phyloP scores from a whole-genome alignment of 169 alveolate species.

The Plasmodium vinckei region DNA sequence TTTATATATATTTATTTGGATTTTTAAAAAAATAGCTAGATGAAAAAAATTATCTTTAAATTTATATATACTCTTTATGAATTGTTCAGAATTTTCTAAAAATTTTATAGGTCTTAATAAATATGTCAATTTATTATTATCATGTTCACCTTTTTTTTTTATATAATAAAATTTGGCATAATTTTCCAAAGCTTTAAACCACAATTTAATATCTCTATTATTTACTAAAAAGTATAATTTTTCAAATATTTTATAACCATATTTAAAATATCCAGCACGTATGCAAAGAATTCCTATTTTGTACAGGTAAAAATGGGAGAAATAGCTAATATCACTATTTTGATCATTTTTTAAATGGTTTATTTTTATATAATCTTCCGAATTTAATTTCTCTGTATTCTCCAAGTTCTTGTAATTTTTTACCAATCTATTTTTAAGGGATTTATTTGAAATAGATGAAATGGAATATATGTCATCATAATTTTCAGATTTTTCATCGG shows the following conservation, averaged over 20 bases:
- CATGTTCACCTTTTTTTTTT: constrained; percentile 19
- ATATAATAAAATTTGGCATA: constrained; percentile 42
- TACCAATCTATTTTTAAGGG: constrained; percentile 23
- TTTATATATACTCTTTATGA: constrained; percentile 23
- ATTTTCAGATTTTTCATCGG: constrained; percentile 4
- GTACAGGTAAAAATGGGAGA: constrained; percentile 46
- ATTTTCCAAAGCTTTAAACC: constrained; percentile 41
- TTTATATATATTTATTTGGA: constrained; percentile 38
- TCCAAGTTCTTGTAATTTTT: constrained; percentile 17
- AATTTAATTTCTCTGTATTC: constrained; percentile 19
- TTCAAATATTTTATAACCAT: constrained; percentile 39
- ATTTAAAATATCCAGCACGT: constrained; percentile 46
- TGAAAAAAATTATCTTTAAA: constrained; percentile 50
- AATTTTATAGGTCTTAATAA: constrained; percentile 19
- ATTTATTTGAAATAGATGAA: constrained; percentile 60
- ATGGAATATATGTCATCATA: constrained; percentile 5
- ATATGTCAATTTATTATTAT: background rate
- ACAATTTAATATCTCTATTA: constrained; percentile 42
- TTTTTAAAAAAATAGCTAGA: constrained; percentile 37
- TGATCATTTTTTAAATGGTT: constrained; percentile 31
- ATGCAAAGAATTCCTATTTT: constrained; percentile 45
- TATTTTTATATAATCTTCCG: constrained; percentile 16
- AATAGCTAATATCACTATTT: background rate
- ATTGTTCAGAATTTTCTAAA: constrained; percentile 52
- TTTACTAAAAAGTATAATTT: constrained; percentile 22